These are phyloP conservation scores for Bruguiera hainesii DNA, from an alignment of 441 rosid species.

Conservation along the genomic window DNA sequence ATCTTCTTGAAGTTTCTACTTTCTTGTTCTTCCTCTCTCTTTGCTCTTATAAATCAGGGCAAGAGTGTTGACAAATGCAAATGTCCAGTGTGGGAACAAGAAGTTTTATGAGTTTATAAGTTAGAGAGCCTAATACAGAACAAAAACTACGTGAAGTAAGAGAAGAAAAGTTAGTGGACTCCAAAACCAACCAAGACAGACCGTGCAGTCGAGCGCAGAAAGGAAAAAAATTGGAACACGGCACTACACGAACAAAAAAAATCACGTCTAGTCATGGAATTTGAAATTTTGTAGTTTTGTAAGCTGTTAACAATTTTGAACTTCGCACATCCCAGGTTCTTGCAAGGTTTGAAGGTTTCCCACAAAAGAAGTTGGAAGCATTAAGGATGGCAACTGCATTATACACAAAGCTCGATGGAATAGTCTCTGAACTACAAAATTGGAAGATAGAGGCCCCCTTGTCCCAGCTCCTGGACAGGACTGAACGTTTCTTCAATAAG, in stretches of 20 bases:
- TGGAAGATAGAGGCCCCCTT: conserved; percentile 65
- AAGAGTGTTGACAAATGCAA: too few species aligned
- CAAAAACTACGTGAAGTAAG: too few species aligned
- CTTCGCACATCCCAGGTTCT: conserved; percentile 46
- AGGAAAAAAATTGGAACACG: too few species aligned
- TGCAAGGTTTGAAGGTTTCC: conserved; percentile 80
- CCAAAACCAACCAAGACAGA: neutral
- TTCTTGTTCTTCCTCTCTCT: neutral
- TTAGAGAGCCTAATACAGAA: too few species aligned
- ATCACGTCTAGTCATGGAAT: too few species aligned
- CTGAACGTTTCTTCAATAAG: conserved; percentile 72
- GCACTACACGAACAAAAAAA: too few species aligned
- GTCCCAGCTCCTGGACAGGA: conserved; percentile 61
- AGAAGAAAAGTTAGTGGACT: neutral
- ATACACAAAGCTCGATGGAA: conserved; percentile 47
- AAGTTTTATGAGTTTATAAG: too few species aligned
- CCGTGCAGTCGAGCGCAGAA: neutral
- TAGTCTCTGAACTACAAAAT: conserved; percentile 52
- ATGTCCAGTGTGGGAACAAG: too few species aligned
- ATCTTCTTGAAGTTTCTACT: too few species aligned
- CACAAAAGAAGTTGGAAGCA: conserved; percentile 74
- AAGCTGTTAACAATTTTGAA: neutral
- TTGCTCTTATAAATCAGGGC: neutral
- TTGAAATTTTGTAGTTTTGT: too few species aligned
- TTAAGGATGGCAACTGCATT: conserved; percentile 70